These are phyloP conservation scores for Cytospora leucostoma DNA, from an alignment of 2,329 filamentous ascomycete genomes.

Conservation along the genomic window DNA sequence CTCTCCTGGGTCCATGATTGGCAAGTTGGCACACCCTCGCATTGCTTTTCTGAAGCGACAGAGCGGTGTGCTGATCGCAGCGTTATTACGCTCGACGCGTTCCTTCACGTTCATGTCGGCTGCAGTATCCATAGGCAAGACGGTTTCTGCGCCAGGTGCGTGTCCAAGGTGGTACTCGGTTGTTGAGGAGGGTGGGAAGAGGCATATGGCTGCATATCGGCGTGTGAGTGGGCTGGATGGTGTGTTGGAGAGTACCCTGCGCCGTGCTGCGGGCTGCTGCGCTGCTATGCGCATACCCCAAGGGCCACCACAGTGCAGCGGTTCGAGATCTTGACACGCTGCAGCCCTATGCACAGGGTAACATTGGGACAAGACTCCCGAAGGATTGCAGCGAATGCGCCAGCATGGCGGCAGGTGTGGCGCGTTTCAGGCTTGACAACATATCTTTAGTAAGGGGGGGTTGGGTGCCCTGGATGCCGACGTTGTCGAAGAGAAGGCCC, in stretches of 20 bases:
- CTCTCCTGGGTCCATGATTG: background rate
- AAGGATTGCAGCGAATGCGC: background rate
- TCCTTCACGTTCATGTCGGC: background rate
- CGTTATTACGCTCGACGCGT: background rate
- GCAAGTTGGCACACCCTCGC: background rate
- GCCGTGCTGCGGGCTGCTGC: background rate
- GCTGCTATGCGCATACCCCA: no score
- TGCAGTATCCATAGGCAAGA: no score
- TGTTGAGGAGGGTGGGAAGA: no score
- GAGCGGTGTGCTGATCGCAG: background rate
- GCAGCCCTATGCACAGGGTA: background rate
- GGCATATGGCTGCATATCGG: background rate
- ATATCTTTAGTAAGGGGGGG: no score
- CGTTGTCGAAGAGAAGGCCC: no score
- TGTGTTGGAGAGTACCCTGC: background rate
- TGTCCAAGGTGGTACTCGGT: no score
- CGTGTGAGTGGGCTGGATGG: background rate
- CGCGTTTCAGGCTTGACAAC: no score
- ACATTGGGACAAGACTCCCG: no score
- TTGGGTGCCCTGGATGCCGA: no score
- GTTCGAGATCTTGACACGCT: background rate
- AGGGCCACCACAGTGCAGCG: background rate
- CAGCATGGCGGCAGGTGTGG: no score
- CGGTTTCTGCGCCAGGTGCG: no score
- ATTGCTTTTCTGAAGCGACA: background rate